Evolutionary conservation across 129 eudicot genomes (phyloP).

Genomic region (Flaveria robusta): DNA sequence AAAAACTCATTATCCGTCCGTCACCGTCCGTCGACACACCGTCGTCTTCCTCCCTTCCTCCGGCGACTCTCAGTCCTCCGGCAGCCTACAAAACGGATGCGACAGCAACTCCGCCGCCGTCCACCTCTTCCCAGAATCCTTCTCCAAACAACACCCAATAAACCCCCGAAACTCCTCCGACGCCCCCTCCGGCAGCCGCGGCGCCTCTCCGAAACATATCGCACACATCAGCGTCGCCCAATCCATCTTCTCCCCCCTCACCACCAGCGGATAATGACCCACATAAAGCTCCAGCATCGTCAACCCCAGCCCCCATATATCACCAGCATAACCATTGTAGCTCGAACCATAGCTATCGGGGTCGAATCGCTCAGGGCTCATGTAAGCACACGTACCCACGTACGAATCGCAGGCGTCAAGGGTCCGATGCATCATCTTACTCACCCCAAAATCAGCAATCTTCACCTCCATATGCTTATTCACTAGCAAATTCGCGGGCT

Average conservation of each 20-base stretch:
- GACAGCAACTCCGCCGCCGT: conserved; percentile 51
- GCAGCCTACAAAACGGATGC: conserved; percentile 58
- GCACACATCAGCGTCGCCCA: conserved; percentile 97
- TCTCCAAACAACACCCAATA: conserved; percentile 73
- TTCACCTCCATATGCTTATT: conserved; percentile 62
- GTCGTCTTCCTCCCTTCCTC: too few species aligned
- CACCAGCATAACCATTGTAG: conserved; percentile 78
- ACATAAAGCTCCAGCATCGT: conserved; percentile 67
- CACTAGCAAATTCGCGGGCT: conserved; percentile 67
- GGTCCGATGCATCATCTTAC: conserved; percentile 69
- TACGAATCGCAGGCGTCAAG: conserved; percentile 79
- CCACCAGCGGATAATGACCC: conserved; percentile 73
- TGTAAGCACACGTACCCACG: conserved; percentile 93
- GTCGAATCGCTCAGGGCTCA: conserved; percentile 92
- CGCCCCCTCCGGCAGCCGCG: conserved; percentile 61
- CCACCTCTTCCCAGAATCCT: conserved; percentile 77
- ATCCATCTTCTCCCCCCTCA: conserved; percentile 74
- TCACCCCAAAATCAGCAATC: conserved; percentile 82
- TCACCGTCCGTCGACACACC: too few species aligned
- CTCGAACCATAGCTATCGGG: conserved; percentile 71
- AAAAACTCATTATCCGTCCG: too few species aligned
- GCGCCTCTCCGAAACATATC: conserved; percentile 87
- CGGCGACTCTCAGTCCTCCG: background rate
- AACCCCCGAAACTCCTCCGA: conserved; percentile 62
- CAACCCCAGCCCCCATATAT: conserved; percentile 82